Conservation (phyloP, 768 basidiomycete genomes). For the Cystobasidium ongulense region DNA sequence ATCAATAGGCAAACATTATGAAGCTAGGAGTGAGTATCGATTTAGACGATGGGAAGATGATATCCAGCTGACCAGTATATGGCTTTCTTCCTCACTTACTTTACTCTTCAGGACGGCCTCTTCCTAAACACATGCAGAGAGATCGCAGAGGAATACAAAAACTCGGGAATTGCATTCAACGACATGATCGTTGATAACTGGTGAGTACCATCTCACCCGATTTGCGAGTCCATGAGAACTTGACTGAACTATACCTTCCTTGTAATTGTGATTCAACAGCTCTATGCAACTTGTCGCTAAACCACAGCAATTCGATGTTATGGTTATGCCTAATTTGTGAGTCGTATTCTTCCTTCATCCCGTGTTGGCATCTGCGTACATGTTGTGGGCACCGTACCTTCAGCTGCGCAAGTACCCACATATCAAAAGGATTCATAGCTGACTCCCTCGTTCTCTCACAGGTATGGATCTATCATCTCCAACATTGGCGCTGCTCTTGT, state of each 20-base stretch:
- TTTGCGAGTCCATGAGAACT: neutral
- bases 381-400: too few species aligned
- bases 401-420: neutral
- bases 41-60: too few species aligned
- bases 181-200: constrained; percentile 99
- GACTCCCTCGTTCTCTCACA: constrained; percentile 31
- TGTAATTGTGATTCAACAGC: too few species aligned
- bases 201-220: constrained; percentile 46
- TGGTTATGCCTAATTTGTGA: constrained; percentile 89
- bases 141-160: constrained; percentile 92
- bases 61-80: constrained; percentile 42
- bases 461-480: constrained; percentile 90
- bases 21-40: neutral
- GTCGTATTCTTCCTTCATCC: constrained; percentile 35
- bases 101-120: constrained; percentile 69
- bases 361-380: too few species aligned
- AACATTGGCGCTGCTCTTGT: constrained; percentile 98
- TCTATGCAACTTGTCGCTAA: constrained; percentile 98
- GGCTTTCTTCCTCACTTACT: neutral
- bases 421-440: too few species aligned
- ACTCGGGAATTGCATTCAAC: constrained; percentile 79
- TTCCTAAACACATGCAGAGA: constrained; percentile 97
- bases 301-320: constrained; percentile 94
- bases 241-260: too few species aligned
- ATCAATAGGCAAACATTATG: neutral